Conservation (phyloP, 441 rosid species). For the Euphorbia schlechtendalii region DNA sequence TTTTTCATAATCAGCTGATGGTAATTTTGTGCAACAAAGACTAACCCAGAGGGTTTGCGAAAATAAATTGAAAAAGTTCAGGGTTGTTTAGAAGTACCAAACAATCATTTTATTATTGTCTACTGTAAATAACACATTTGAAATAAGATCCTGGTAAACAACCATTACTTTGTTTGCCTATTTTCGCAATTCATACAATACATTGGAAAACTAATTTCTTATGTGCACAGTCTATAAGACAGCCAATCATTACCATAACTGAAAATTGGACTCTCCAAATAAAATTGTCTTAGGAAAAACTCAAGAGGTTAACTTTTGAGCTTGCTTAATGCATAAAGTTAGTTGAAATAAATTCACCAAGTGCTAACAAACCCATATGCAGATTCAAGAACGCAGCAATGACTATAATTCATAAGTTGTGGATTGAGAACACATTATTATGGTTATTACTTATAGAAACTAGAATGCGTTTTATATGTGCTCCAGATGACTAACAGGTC, state of each 20-base stretch:
- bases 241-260: not conserved
- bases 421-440: constrained; percentile 3
- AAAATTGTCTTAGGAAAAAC: not conserved
- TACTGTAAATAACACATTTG: too few relatives aligned
- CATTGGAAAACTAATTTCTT: not conserved
- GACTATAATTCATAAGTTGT: constrained; percentile 6
- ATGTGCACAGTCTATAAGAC: not conserved
- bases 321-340: not conserved
- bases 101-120: not conserved
- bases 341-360: constrained; percentile 1
- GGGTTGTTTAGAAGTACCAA: not conserved
- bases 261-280: not conserved
- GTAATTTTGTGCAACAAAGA: not conserved
- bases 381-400: not conserved
- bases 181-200: not conserved
- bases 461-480: not conserved
- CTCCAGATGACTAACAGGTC: too few relatives aligned
- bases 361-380: not conserved
- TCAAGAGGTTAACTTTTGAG: not conserved
- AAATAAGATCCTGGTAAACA: too few relatives aligned
- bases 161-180: not conserved
- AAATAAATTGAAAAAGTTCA: not conserved
- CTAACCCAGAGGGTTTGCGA: not conserved
- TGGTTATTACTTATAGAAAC: constrained; percentile 4
- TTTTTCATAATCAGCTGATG: not conserved